Evolutionary conservation across 805 yeast genomes (phyloP).

Genomic region (Saccharomycopsis babjevae): DNA sequence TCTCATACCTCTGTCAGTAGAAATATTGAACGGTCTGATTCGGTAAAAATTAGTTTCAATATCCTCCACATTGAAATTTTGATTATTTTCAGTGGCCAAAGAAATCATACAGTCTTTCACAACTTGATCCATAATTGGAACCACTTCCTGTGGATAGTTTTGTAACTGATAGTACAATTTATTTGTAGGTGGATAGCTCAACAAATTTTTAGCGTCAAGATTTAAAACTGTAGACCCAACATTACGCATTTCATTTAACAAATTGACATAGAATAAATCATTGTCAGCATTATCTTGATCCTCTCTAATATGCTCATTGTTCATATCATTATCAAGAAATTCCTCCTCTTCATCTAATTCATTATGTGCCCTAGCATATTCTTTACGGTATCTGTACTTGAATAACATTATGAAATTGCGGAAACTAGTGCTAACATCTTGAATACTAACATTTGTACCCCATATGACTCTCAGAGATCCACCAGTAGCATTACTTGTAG

Average conservation of each 20-base stretch:
- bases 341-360: slow-evolving; percentile 31
- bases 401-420: slow-evolving; percentile 77
- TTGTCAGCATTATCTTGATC: slow-evolving; percentile 47
- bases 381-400: slow-evolving; percentile 62
- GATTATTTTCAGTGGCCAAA: slow-evolving; percentile 44
- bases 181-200: slow-evolving; percentile 64
- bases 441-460: slow-evolving; percentile 96
- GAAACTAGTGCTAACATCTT: slow-evolving; percentile 72
- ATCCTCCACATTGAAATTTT: slow-evolving; percentile 45
- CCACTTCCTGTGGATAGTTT: slow-evolving; percentile 92
- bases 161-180: slow-evolving; percentile 78
- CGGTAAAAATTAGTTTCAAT: slow-evolving; percentile 77
- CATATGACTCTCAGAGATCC: slow-evolving; percentile 80
- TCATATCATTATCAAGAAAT: slow-evolving; percentile 7
- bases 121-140: slow-evolving; percentile 96
- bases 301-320: slow-evolving; percentile 30
- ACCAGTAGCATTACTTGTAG: slow-evolving; percentile 38
- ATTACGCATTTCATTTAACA: slow-evolving; percentile 62
- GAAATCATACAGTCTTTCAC: slow-evolving; percentile 83
- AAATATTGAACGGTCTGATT: slow-evolving; percentile 81
- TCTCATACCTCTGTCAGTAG: slow-evolving; percentile 69
- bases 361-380: slow-evolving; percentile 23
- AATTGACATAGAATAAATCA: slow-evolving; percentile 60
- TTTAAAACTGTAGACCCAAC: slow-evolving; percentile 76
- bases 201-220: slow-evolving; percentile 70